Conservation (phyloP, 2,329 filamentous ascomycete genomes). For the Herpotrichia juniperi region DNA sequence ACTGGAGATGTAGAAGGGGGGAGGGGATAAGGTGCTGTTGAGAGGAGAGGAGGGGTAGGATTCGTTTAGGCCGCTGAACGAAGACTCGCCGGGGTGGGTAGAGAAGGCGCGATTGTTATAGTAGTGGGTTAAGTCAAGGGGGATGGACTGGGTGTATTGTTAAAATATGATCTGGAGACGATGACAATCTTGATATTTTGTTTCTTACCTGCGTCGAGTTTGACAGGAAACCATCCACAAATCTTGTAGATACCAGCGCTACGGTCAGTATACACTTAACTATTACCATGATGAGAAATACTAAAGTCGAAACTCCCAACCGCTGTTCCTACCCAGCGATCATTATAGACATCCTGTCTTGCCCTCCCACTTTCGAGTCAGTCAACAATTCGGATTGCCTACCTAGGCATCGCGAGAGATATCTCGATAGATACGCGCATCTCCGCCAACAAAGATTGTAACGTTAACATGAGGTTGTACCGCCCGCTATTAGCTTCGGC, state of each 20-base stretch:
- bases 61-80: constrained; percentile 52
- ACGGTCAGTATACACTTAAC: neutral
- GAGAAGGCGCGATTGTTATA: constrained; percentile 59
- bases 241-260: neutral
- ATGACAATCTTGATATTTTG: neutral
- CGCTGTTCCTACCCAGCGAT: too few relatives aligned
- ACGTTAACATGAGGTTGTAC: constrained; percentile 1
- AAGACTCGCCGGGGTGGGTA: constrained; percentile 51
- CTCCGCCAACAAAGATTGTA: neutral
- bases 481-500: neutral
- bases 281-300: neutral
- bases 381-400: neutral
- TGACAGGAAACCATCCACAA: neutral
- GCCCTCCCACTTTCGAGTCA: neutral
- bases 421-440: constrained; percentile 1
- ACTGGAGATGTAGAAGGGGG: constrained; percentile 45
- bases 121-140: constrained; percentile 36
- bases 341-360: neutral
- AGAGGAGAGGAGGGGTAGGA: constrained; percentile 48
- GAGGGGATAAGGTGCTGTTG: constrained; percentile 23
- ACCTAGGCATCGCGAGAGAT: neutral
- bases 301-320: neutral
- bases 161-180: neutral
- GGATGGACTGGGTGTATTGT: constrained; percentile 10
- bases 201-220: neutral